These are phyloP conservation scores for Plantago elongata DNA, from an alignment of 257 asterid species.

Conservation along the genomic window DNA sequence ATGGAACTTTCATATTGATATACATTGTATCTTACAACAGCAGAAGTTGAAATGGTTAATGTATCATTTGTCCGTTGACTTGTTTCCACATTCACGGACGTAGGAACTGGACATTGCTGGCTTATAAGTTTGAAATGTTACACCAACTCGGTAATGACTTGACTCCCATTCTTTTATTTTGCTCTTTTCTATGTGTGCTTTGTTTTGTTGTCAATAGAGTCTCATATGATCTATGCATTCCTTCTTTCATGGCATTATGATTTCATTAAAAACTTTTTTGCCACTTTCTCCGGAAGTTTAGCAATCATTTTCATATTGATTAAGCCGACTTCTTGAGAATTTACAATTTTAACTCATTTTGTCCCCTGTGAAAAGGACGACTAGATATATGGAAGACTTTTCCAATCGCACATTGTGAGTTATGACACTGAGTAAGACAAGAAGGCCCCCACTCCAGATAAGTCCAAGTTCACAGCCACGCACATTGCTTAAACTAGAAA, in stretches of 20 bases:
- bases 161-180: neutral
- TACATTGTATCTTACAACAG: no score
- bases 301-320: neutral
- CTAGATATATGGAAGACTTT: neutral
- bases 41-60: no score
- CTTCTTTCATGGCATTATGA: neutral
- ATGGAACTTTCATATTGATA: no score
- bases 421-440: constrained; percentile 1
- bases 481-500: neutral
- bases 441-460: neutral
- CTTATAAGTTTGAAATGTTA: neutral
- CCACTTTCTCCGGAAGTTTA: neutral
- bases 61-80: no score
- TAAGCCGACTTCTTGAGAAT: neutral
- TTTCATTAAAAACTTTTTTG: neutral
- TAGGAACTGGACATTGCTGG: neutral
- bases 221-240: neutral
- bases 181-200: neutral
- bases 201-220: neutral
- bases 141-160: neutral
- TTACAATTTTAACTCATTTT: neutral
- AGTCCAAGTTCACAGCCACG: neutral
- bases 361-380: neutral
- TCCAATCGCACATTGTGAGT: neutral
- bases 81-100: neutral